A percentile compares a stretch with the other conserved stretches of the same genome.
Conservation (phyloP, 2,329 filamentous ascomycete genomes). For the Colletotrichum sp. region DNA sequence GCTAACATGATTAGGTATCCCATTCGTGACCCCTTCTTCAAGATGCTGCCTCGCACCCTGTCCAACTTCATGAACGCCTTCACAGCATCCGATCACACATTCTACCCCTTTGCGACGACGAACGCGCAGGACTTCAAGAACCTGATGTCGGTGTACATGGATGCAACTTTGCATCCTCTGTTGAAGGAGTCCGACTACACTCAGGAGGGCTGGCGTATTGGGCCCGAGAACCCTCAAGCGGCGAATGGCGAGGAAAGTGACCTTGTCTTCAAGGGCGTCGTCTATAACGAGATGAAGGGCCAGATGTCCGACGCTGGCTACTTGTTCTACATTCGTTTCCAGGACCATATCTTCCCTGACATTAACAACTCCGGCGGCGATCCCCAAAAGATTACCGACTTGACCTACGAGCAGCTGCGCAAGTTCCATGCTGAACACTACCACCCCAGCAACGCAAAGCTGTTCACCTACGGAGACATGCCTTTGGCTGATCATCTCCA, state of each 20-base stretch:
- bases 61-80: conserved; percentile 99
- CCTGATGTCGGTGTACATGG: conserved; percentile 93
- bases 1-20: conserved; percentile 68
- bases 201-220: conserved; percentile 96
- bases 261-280: conserved; percentile 94
- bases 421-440: conserved; percentile 93
- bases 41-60: conserved; percentile 97
- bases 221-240: conserved; percentile 83
- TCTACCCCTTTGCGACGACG: conserved; percentile 97
- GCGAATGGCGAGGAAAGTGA: conserved; percentile 62
- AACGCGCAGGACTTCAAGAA: conserved; percentile 96
- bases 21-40: conserved; percentile 99
- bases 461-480: conserved; percentile 96
- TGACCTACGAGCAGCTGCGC: conserved; percentile 89
- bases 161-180: conserved; percentile 89
- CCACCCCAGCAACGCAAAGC: conserved; percentile 95
- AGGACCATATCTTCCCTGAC: conserved; percentile 91
- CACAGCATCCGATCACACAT: conserved; percentile 94
- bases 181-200: conserved; percentile 91
- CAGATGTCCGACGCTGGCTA: conserved; percentile 98
- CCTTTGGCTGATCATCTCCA: conserved; percentile 80
- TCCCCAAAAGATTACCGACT: conserved; percentile 92
- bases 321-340: conserved; percentile 92
- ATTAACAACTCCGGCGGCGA: conserved; percentile 98
- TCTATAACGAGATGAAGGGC: conserved; percentile 99